Percentiles rank a stretch among this genome's conserved stretches.
phyloP scores from a whole-genome alignment of 192 early-diverging fungal species.

The Linnemannia zychae region DNA sequence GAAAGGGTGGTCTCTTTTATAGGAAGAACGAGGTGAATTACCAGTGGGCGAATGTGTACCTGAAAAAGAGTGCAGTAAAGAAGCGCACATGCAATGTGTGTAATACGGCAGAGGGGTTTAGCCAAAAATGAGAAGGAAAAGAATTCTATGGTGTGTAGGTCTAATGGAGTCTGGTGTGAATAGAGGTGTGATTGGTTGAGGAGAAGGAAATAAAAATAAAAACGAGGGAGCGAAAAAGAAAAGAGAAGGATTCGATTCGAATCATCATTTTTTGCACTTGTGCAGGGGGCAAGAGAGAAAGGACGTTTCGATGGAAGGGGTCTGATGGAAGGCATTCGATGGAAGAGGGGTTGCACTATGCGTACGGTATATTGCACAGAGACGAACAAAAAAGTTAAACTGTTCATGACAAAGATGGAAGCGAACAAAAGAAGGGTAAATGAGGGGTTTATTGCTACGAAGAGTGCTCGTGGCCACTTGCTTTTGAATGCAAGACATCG shows the following conservation, averaged over 20 bases:
- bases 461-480: background rate
- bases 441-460: background rate
- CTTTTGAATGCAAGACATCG: background rate
- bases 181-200: background rate
- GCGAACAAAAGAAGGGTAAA: background rate
- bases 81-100: background rate
- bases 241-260: background rate
- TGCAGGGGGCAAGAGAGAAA: background rate
- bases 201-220: background rate
- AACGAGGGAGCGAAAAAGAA: background rate
- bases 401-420: background rate
- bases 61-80: background rate
- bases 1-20: background rate
- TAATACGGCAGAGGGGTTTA: background rate
- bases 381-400: background rate
- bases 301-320: constrained; percentile 1
- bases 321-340: background rate
- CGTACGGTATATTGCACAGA: background rate
- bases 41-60: background rate
- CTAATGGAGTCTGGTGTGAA: no score
- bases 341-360: background rate
- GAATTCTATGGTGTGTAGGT: background rate
- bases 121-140: background rate
- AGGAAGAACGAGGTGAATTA: background rate
- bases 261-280: background rate